Percentiles rank a stretch among this genome's conserved stretches.
Evolutionary conservation across 495 filamentous ascomycete species (phyloP).

Genomic region (Darksidea phi): DNA sequence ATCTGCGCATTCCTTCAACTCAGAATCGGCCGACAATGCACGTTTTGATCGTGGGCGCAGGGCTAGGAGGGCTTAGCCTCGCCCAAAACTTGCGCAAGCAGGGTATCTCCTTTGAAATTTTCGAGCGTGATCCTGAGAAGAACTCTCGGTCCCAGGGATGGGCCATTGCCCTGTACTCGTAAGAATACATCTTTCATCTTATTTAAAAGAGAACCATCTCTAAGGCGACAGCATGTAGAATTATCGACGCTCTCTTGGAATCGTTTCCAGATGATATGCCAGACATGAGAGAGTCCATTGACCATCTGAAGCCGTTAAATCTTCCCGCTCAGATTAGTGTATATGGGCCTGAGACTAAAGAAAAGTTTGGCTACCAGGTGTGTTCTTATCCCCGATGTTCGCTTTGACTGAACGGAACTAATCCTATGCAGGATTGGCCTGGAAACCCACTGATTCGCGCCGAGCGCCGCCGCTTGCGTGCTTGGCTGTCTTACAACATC

Average conservation of each 20-base stretch:
- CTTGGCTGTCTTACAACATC: conserved; percentile 1
- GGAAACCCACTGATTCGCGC: conserved; percentile 6
- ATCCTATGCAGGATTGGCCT: conserved; percentile 1
- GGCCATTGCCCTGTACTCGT: conserved; percentile 11
- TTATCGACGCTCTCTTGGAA: conserved; percentile 4
- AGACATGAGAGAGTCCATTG: conserved; percentile 4
- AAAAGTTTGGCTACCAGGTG: too few relatives aligned
- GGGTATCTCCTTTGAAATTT: conserved; percentile 12
- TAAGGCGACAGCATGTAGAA: conserved; percentile 1
- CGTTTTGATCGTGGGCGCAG: conserved; percentile 11
- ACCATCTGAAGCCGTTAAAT: conserved; percentile 3
- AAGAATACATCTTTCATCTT: neutral
- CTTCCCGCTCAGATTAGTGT: neutral
- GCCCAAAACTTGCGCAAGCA: conserved; percentile 10
- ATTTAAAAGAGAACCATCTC: too few relatives aligned
- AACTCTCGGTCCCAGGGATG: conserved; percentile 9
- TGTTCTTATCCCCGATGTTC: neutral
- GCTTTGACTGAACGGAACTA: neutral
- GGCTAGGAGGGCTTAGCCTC: conserved; percentile 10
- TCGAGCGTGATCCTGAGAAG: conserved; percentile 8
- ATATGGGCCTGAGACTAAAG: neutral
- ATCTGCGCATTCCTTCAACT: too few relatives aligned
- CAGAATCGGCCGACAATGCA: too few relatives aligned
- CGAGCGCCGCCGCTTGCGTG: neutral
- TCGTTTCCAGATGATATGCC: conserved; percentile 9